phyloP scores from a whole-genome alignment of 2,329 filamentous ascomycete species.

The Calonectria pauciramosa region DNA sequence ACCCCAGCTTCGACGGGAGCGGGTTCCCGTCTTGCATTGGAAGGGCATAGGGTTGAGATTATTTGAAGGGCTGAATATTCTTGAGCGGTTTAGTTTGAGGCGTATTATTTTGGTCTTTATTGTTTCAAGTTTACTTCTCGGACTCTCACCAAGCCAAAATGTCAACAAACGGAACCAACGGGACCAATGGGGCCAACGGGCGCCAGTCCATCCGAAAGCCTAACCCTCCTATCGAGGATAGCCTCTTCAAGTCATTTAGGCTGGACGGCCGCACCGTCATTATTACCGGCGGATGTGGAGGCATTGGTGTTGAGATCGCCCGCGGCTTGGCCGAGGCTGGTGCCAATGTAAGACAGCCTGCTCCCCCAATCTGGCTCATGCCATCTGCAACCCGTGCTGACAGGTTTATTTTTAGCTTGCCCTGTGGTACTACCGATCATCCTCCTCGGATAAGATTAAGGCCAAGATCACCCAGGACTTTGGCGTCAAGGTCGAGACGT shows the following conservation, averaged over 20 bases:
- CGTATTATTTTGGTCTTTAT: background rate
- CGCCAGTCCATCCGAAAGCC: slow-evolving; percentile 36
- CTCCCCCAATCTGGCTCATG: background rate
- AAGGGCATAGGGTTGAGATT: slow-evolving; percentile 1
- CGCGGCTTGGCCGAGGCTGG: slow-evolving; percentile 34
- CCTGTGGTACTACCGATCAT: slow-evolving; percentile 32
- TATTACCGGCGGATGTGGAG: slow-evolving; percentile 34
- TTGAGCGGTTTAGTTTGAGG: background rate
- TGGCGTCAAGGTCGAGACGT: slow-evolving; percentile 32
- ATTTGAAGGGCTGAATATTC: slow-evolving; percentile 7
- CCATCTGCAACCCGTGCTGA: background rate
- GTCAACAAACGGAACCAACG: slow-evolving; percentile 28
- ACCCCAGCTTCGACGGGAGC: slow-evolving; percentile 3
- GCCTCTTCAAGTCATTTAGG: slow-evolving; percentile 35
- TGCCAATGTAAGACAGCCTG: slow-evolving; percentile 27
- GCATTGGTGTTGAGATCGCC: slow-evolving; percentile 32
- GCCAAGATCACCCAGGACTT: slow-evolving; percentile 32
- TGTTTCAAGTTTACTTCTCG: background rate
- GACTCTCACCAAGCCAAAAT: slow-evolving; percentile 10
- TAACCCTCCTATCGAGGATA: slow-evolving; percentile 41
- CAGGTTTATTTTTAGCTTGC: slow-evolving; percentile 25
- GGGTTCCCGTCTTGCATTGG: background rate
- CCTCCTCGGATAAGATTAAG: slow-evolving; percentile 20
- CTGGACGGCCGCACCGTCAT: slow-evolving; percentile 37
- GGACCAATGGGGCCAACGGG: slow-evolving; percentile 28